A percentile compares a stretch with the other conserved stretches of the same genome.
These are phyloP conservation scores for Sabuloglossum arenarium DNA, from an alignment of 495 filamentous ascomycete genomes.

Conservation along the genomic window DNA sequence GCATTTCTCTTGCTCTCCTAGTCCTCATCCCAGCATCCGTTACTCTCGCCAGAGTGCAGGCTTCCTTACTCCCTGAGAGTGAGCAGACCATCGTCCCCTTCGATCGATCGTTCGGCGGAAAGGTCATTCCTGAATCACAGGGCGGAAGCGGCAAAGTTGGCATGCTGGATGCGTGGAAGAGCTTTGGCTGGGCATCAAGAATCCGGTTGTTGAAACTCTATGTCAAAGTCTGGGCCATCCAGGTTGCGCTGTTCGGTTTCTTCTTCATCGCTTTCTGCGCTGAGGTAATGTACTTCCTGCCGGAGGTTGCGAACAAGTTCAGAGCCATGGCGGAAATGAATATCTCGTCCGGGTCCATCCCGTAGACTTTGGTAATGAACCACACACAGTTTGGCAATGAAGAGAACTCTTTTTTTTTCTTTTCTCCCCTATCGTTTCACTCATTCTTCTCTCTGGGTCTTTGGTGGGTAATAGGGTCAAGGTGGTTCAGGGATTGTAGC, in stretches of 20 bases:
- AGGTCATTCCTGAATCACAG: conserved; percentile 35
- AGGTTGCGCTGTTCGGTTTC: conserved; percentile 23
- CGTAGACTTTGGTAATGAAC: not conserved
- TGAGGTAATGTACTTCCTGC: conserved; percentile 12
- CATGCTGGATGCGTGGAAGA: conserved; percentile 49
- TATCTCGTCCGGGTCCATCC: no score
- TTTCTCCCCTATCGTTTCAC: no score
- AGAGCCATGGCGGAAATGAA: not conserved
- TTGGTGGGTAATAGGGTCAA: no score
- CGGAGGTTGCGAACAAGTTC: not conserved
- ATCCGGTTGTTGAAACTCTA: conserved; percentile 46
- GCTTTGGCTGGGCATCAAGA: conserved; percentile 43
- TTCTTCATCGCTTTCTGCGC: conserved; percentile 18
- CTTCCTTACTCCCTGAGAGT: conserved; percentile 45
- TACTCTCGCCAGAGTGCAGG: conserved; percentile 45
- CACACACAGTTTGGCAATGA: no score
- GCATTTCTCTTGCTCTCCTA: conserved; percentile 21
- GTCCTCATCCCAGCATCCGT: conserved; percentile 40
- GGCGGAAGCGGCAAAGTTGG: conserved; percentile 47
- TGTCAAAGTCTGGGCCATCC: conserved; percentile 37
- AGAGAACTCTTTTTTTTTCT: no score
- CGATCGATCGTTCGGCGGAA: conserved; percentile 45
- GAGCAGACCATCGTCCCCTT: conserved; percentile 59
- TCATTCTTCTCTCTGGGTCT: no score
- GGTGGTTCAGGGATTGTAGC: no score